phyloP scores from a whole-genome alignment of 2,329 filamentous ascomycete species.

The Beauveria sp. region DNA sequence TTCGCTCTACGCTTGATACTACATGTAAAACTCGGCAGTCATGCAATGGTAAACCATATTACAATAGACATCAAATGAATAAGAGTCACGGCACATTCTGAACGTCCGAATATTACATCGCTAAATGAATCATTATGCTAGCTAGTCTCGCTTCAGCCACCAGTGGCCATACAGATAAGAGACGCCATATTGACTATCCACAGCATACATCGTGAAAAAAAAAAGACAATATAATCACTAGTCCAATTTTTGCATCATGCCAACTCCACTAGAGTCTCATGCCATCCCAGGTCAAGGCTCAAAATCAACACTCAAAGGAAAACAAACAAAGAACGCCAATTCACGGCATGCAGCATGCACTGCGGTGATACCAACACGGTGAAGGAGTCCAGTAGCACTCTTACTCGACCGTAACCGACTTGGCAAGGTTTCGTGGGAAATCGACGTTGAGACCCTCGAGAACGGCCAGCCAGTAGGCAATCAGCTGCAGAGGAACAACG shows the following conservation, averaged over 20 bases:
- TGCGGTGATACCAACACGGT: background rate
- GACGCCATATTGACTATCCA: background rate
- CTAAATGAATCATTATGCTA: slow-evolving; percentile 8
- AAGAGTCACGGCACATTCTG: background rate
- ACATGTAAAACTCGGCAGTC: background rate
- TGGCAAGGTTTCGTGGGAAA: slow-evolving; percentile 96
- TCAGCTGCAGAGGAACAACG: slow-evolving; percentile 93
- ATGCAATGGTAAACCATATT: background rate
- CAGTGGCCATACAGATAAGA: background rate
- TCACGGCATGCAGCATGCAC: background rate
- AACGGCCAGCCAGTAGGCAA: slow-evolving; percentile 98
- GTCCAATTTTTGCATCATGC: slow-evolving; percentile 4
- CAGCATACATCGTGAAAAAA: background rate
- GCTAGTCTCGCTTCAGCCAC: background rate
- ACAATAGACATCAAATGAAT: too few species aligned
- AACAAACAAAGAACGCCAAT: background rate
- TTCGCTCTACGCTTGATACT: background rate
- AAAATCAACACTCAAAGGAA: background rate
- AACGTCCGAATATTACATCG: background rate
- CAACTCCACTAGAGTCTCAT: slow-evolving; percentile 1
- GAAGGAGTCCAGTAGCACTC: slow-evolving; percentile 5
- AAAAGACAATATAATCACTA: background rate
- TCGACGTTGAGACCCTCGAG: slow-evolving; percentile 95
- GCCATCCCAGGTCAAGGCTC: background rate
- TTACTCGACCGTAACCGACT: slow-evolving; percentile 98